Evolutionary conservation across 2,329 filamentous ascomycete species (phyloP).

Genomic region (Epichloe uncinata): DNA sequence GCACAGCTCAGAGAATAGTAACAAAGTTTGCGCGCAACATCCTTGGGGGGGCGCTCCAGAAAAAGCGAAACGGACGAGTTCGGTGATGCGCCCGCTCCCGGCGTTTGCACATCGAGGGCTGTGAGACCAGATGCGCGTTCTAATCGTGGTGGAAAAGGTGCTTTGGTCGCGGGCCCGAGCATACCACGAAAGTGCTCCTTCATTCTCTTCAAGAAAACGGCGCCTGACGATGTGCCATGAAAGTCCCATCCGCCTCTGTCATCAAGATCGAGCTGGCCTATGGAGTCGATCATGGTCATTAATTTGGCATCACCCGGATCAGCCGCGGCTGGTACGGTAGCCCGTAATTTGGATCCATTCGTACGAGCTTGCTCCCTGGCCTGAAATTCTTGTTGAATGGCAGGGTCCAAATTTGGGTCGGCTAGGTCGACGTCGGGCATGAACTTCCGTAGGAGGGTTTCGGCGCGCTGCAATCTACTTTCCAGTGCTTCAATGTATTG

Average conservation of each 20-base stretch:
- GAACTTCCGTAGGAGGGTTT: conserved; percentile 64
- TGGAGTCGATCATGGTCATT: conserved; percentile 88
- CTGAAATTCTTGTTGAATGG: conserved; percentile 56
- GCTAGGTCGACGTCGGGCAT: conserved; percentile 76
- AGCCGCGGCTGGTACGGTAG: conserved; percentile 17
- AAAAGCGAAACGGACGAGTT: conserved; percentile 37
- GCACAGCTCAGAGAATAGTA: conserved; percentile 43
- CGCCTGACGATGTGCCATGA: conserved; percentile 81
- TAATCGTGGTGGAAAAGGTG: conserved; percentile 43
- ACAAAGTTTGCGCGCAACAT: conserved; percentile 39
- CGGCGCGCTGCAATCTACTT: conserved; percentile 67
- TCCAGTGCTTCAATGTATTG: conserved; percentile 90
- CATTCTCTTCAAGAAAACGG: conserved; percentile 78
- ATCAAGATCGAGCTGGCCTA: conserved; percentile 81
- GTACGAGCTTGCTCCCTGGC: conserved; percentile 39
- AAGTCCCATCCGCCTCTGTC: conserved; percentile 92
- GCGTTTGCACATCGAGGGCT: conserved; percentile 57
- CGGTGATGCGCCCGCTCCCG: conserved; percentile 47
- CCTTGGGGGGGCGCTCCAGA: conserved; percentile 55
- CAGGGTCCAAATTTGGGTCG: conserved; percentile 69
- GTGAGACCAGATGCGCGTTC: conserved; percentile 35
- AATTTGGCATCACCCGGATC: conserved; percentile 57
- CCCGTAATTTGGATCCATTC: conserved; percentile 29
- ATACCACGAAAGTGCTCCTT: conserved; percentile 75
- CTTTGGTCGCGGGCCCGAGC: conserved; percentile 49